Percentiles rank a stretch among this genome's conserved stretches.
Conservation (phyloP, 768 basidiomycete genomes). For the Leucosporidium yakuticum region DNA sequence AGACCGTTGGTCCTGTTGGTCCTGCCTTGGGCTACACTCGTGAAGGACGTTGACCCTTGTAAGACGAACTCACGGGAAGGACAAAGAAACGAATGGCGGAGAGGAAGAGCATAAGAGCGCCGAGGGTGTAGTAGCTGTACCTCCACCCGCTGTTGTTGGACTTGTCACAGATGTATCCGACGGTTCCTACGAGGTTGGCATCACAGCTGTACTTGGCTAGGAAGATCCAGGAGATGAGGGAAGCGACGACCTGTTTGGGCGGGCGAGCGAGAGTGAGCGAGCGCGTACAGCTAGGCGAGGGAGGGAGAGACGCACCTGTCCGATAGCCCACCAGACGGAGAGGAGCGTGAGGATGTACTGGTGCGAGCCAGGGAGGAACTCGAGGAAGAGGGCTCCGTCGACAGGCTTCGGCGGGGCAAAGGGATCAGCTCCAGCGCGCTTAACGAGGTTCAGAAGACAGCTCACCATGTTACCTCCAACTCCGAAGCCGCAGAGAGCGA, state of each 20-base stretch:
- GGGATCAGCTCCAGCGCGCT: not conserved
- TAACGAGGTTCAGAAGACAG: no score
- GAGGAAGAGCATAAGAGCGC: constrained; percentile 50
- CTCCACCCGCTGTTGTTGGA: constrained; percentile 59
- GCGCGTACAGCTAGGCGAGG: no score
- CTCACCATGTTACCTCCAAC: not conserved
- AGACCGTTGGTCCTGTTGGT: no score
- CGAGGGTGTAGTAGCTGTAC: constrained; percentile 43
- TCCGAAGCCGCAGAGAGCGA: constrained; percentile 16
- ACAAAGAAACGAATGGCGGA: constrained; percentile 56
- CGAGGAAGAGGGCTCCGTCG: constrained; percentile 43
- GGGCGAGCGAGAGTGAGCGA: no score
- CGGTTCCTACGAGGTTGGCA: constrained; percentile 32
- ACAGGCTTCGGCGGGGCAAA: constrained; percentile 40
- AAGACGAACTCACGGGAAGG: constrained; percentile 48
- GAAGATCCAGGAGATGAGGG: constrained; percentile 54
- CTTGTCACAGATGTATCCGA: constrained; percentile 49
- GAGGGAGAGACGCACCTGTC: no score
- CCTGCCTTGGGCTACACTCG: no score
- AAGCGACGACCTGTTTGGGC: constrained; percentile 45
- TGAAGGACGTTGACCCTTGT: no score
- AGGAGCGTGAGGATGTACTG: constrained; percentile 52
- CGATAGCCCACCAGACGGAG: constrained; percentile 52
- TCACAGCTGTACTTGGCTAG: constrained; percentile 56
- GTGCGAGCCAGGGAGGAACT: constrained; percentile 39